Evolutionary conservation across 768 basidiomycete genomes (phyloP).

Genomic region (Boletus vinaceobasis): DNA sequence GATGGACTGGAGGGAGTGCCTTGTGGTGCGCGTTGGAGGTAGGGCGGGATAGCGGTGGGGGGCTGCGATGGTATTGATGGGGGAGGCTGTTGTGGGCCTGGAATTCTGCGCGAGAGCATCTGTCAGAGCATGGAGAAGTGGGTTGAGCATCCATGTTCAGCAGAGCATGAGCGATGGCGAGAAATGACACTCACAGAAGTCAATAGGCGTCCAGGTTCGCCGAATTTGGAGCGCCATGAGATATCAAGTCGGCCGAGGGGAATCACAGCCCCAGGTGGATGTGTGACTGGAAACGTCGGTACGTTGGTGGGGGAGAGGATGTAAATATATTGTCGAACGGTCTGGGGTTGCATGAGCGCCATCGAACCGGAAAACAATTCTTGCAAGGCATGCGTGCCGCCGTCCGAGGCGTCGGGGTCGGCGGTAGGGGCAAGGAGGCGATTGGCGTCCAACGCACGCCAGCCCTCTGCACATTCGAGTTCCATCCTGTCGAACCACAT

Average conservation of each 20-base stretch:
- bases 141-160: neutral
- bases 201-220: constrained; percentile 81
- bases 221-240: constrained; percentile 80
- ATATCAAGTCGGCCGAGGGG: constrained; percentile 87
- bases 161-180: neutral
- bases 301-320: constrained; percentile 56
- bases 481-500: constrained; percentile 80
- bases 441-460: constrained; percentile 60
- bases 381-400: constrained; percentile 20
- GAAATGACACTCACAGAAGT: constrained; percentile 56
- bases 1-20: constrained; percentile 38
- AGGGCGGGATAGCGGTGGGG: constrained; percentile 69
- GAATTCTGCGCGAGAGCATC: constrained; percentile 81
- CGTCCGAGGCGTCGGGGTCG: neutral
- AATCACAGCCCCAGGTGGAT: constrained; percentile 66
- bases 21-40: constrained; percentile 60
- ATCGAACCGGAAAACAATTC: constrained; percentile 57
- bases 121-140: constrained; percentile 13
- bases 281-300: constrained; percentile 44
- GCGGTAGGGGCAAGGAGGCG: constrained; percentile 17
- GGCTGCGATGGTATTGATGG: constrained; percentile 38
- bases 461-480: constrained; percentile 69
- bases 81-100: constrained; percentile 40
- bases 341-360: constrained; percentile 78
- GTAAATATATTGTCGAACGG: constrained; percentile 85